Evolutionary conservation across 1,139 yeast genomes (phyloP), one percentile per base, ranked within the genome.

Genomic region (Zhuliangozyma parablackwelliae): DNA sequence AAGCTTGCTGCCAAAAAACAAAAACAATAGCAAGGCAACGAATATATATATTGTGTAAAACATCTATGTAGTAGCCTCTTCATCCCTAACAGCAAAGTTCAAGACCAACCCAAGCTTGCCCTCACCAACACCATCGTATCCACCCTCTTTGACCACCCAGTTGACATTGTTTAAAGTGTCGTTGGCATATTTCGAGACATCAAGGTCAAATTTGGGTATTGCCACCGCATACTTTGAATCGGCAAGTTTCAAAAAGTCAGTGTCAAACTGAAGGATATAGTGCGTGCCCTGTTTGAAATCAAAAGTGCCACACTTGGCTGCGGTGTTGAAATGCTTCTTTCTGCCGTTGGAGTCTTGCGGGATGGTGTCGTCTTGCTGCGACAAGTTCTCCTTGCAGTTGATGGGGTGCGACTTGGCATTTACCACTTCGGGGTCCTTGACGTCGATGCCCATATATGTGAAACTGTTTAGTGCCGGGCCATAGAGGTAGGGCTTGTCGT

Each of bases 381-480:
- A 29, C 23, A 45, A 33, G 26, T 44, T 45, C 35, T 45, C 49
- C n/a, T 36, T 32, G n/a, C 28, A 34, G 25, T 38, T 38, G 21
- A 37, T 38, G 20, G 46, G 39, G 6, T 33, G 32, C 13, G 35
- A 26, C 9, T 35, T 32, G n/a, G 33, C 29, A 26, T 43, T 31
- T 10, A 35, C 26, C 12, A 36, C 34, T 13, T 3, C 8, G 5
- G 41, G 41, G 7, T 31, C 23, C 6, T 36, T 31, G 21, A 41
- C 37, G 10, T 40, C 36, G 21, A 45, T 40, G 8, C 42, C 47
- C 35, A 68, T 53, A 34, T 58, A 64, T 2, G 70, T 78, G 51
- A 82, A 75, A 40, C 82, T 75, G 40, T 78, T 72, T 45, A 82
- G 55, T 0, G 78, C 82, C 30, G 75, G 65, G 0, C 88, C 87